Evolutionary conservation across 2,329 filamentous ascomycete species (phyloP).

Genomic region (Botrytis galanthina): DNA sequence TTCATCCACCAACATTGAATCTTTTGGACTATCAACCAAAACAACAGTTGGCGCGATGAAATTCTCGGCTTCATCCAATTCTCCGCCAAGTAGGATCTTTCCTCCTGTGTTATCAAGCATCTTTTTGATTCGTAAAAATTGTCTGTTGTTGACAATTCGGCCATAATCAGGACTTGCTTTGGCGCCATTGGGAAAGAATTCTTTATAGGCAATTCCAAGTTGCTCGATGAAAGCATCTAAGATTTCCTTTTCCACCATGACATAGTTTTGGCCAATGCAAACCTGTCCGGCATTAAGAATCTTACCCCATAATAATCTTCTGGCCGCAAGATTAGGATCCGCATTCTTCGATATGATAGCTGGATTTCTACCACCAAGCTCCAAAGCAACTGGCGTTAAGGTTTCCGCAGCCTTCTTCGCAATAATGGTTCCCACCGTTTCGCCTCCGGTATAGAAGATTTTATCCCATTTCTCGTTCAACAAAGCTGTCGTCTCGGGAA

Average conservation of each 20-base stretch:
- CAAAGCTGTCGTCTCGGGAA: constrained; percentile 77
- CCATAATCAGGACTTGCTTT: constrained; percentile 74
- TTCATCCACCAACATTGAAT: constrained; percentile 78
- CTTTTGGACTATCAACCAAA: constrained; percentile 70
- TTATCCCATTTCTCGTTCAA: constrained; percentile 94
- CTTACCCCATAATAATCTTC: constrained; percentile 87
- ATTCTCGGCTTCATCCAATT: constrained; percentile 72
- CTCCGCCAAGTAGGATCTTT: constrained; percentile 83
- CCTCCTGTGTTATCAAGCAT: constrained; percentile 85
- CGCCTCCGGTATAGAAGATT: constrained; percentile 92
- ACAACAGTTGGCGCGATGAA: constrained; percentile 94
- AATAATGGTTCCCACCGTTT: constrained; percentile 78
- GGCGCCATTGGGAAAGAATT: constrained; percentile 82
- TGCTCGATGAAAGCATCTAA: constrained; percentile 70
- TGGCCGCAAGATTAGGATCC: constrained; percentile 75
- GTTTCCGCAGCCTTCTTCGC: constrained; percentile 85
- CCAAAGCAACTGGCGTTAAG: constrained; percentile 82
- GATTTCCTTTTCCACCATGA: constrained; percentile 74
- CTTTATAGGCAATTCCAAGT: constrained; percentile 66
- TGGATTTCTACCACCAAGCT: constrained; percentile 89
- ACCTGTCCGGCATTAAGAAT: constrained; percentile 83
- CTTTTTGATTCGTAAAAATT: constrained; percentile 80
- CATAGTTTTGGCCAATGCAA: constrained; percentile 91
- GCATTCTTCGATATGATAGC: constrained; percentile 86
- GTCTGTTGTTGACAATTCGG: constrained; percentile 74